These are phyloP conservation scores for Aspergillus proliferans DNA, from an alignment of 2,329 filamentous ascomycete genomes.

Conservation along the genomic window DNA sequence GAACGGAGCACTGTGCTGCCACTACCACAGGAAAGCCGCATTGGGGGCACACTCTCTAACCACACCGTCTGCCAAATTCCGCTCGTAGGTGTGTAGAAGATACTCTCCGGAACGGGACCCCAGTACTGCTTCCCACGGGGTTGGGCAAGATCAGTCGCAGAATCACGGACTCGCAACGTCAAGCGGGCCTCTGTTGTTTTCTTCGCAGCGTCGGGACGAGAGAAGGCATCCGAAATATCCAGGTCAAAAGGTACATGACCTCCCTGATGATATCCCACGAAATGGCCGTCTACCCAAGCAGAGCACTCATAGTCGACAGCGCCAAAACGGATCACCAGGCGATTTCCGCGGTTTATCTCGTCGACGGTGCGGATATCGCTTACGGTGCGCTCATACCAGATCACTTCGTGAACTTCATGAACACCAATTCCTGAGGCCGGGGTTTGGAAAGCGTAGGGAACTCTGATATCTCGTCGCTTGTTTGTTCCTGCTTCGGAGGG, in stretches of 20 bases:
- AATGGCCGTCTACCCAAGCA: conserved; percentile 52
- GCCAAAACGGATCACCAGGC: conserved; percentile 42
- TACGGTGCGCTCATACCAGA: conserved; percentile 59
- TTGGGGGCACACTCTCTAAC: conserved; percentile 50
- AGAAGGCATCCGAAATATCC: conserved; percentile 45
- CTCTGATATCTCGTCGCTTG: conserved; percentile 50
- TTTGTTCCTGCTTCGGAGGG: conserved; percentile 32
- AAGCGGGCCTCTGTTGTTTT: conserved; percentile 33
- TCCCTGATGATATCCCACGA: conserved; percentile 49
- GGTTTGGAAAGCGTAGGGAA: conserved; percentile 62
- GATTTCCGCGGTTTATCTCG: conserved; percentile 36
- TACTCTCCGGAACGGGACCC: conserved; percentile 46
- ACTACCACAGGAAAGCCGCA: conserved; percentile 54
- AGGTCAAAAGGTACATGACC: conserved; percentile 59
- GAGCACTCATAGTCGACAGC: conserved; percentile 47
- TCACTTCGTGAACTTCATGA: conserved; percentile 57
- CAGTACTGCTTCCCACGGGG: conserved; percentile 65
- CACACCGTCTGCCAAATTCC: conserved; percentile 73
- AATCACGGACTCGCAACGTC: conserved; percentile 57
- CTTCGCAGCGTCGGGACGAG: background rate
- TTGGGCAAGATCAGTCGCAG: conserved; percentile 58
- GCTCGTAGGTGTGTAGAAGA: conserved; percentile 66
- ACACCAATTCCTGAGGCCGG: conserved; percentile 58
- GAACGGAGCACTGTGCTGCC: conserved; percentile 55
- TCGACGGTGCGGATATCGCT: conserved; percentile 43